phyloP scores from a whole-genome alignment of 73 alveolate genomes.

The Paramecium octaurelia region DNA sequence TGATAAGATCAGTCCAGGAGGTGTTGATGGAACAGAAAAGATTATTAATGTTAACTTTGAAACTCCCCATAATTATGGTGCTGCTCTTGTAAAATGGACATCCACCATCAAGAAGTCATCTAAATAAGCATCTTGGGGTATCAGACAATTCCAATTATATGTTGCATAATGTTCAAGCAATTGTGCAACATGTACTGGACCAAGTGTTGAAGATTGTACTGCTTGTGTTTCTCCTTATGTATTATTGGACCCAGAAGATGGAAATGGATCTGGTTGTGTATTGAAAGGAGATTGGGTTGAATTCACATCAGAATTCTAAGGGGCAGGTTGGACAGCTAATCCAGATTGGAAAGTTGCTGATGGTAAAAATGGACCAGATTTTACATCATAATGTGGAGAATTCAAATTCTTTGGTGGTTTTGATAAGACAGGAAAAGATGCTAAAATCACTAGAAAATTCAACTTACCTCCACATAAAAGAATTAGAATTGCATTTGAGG shows the following conservation, averaged over 20 bases:
- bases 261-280: constrained; percentile 11
- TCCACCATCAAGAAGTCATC: neutral
- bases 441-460: constrained; percentile 1
- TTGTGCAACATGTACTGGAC: constrained; percentile 23
- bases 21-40: constrained; percentile 3
- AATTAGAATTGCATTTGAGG: constrained; percentile 12
- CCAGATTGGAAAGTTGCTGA: constrained; percentile 12
- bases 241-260: constrained; percentile 16
- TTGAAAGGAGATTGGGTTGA: constrained; percentile 21
- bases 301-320: neutral
- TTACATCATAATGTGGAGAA: neutral
- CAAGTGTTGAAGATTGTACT: neutral
- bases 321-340: neutral
- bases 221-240: constrained; percentile 27
- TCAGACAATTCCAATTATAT: neutral
- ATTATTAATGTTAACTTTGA: neutral
- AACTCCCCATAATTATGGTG: constrained; percentile 37
- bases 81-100: constrained; percentile 2
- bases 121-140: constrained; percentile 32
- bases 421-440: neutral
- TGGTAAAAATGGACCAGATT: neutral
- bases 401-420: constrained; percentile 39
- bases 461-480: constrained; percentile 15
- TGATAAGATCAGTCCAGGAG: neutral
- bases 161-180: constrained; percentile 1